phyloP scores from a whole-genome alignment of 305 asterid species.

The Fraxinus xanthoxyloides region DNA sequence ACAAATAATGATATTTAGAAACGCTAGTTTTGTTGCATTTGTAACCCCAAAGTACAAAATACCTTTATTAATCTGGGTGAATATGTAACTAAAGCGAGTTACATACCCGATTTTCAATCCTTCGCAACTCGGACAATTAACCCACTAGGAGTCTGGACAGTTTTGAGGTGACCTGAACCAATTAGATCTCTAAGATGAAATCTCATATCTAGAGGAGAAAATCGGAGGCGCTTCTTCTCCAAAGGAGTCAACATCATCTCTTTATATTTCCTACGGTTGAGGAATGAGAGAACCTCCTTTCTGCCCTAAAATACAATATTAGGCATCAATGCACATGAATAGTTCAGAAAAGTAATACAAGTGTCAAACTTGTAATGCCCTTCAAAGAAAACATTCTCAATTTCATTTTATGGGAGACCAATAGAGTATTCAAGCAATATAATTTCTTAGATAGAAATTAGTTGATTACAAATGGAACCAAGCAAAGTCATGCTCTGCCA shows the following conservation, averaged over 20 bases:
- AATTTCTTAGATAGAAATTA: neutral
- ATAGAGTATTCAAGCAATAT: neutral
- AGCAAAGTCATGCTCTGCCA: neutral
- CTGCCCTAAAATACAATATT: conserved; percentile 56
- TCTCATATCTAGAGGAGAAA: conserved; percentile 87
- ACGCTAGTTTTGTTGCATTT: neutral
- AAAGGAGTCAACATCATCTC: conserved; percentile 80
- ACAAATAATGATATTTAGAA: neutral
- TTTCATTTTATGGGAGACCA: neutral
- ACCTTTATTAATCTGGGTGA: neutral
- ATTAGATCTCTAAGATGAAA: conserved; percentile 89
- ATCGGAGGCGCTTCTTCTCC: conserved; percentile 72
- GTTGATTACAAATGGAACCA: neutral
- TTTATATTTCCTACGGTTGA: conserved; percentile 69
- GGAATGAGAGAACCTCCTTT: conserved; percentile 84
- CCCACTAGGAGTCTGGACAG: conserved; percentile 70
- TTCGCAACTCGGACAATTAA: conserved; percentile 66
- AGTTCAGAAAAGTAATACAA: neutral
- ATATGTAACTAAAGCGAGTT: conserved; percentile 7
- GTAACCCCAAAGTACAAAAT: neutral
- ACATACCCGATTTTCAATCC: conserved; percentile 49
- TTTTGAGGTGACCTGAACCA: conserved; percentile 90
- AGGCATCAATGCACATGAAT: neutral
- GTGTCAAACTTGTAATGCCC: neutral
- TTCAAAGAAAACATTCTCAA: neutral